Evolutionary conservation across 225 moss, liverwort and hornwort species (phyloP).

Genomic region (Anthoceros angustus): DNA sequence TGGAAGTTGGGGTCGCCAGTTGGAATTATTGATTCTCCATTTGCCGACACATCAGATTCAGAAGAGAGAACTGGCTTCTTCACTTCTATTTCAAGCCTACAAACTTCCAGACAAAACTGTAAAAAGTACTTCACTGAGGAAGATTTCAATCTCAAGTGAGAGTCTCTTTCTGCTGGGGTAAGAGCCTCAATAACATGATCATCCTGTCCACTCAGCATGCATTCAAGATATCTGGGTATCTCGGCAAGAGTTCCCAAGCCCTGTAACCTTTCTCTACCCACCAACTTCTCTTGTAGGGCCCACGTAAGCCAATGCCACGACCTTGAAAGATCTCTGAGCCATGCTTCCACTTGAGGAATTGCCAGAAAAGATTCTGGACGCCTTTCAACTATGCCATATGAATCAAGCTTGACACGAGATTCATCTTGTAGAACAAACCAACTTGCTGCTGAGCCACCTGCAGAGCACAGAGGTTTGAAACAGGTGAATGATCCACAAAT

Average conservation of each 20-base stretch:
- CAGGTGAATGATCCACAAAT: neutral
- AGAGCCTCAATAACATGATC: slow-evolving; percentile 18
- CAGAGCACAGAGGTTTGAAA: slow-evolving; percentile 8
- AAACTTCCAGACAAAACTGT: slow-evolving; percentile 33
- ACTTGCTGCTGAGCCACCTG: slow-evolving; percentile 43
- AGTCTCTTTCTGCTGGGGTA: slow-evolving; percentile 58
- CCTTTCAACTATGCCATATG: slow-evolving; percentile 34
- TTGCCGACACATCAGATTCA: slow-evolving; percentile 10
- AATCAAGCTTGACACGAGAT: slow-evolving; percentile 13
- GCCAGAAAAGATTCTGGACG: slow-evolving; percentile 22
- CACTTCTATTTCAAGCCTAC: slow-evolving; percentile 19
- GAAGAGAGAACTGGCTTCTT: slow-evolving; percentile 14
- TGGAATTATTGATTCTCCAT: slow-evolving; percentile 27
- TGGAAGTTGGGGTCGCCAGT: slow-evolving; percentile 29
- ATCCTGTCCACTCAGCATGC: slow-evolving; percentile 22
- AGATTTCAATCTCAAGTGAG: slow-evolving; percentile 35
- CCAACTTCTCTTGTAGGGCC: slow-evolving; percentile 44
- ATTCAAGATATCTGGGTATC: slow-evolving; percentile 32
- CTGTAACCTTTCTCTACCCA: slow-evolving; percentile 31
- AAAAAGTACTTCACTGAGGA: slow-evolving; percentile 38
- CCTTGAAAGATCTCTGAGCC: slow-evolving; percentile 34
- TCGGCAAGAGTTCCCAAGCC: slow-evolving; percentile 17
- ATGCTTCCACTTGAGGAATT: slow-evolving; percentile 31
- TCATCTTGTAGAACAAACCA: slow-evolving; percentile 41
- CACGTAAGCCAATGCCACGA: slow-evolving; percentile 86